Percentiles rank a stretch among this genome's conserved stretches.
phyloP scores from a whole-genome alignment of 257 asterid species.

The Catharanthus roseus region DNA sequence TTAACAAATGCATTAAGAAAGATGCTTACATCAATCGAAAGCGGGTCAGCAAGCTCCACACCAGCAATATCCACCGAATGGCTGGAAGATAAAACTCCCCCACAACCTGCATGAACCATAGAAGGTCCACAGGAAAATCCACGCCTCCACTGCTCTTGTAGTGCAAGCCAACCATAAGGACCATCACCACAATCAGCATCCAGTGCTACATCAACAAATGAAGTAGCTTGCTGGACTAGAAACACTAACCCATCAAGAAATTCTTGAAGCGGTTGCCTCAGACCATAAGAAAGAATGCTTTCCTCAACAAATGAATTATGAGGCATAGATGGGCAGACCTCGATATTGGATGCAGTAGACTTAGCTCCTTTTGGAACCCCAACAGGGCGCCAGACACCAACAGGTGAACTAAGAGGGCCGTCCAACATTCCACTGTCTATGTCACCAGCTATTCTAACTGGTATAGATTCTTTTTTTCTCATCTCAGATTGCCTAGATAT shows the following conservation, averaged over 20 bases:
- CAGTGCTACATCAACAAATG: slow-evolving; percentile 91
- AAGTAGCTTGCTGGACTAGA: slow-evolving; percentile 97
- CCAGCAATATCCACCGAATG: slow-evolving; percentile 98
- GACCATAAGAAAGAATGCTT: slow-evolving; percentile 84
- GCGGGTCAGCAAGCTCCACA: slow-evolving; percentile 93
- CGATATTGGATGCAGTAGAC: slow-evolving; percentile 57
- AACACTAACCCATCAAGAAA: slow-evolving; percentile 91
- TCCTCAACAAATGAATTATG: slow-evolving; percentile 87
- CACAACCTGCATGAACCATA: slow-evolving; percentile 99
- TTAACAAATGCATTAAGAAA: not conserved
- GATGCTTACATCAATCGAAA: slow-evolving; percentile 75
- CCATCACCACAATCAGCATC: slow-evolving; percentile 98
- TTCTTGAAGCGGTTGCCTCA: slow-evolving; percentile 92
- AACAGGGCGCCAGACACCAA: slow-evolving; percentile 98
- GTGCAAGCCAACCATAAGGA: slow-evolving; percentile 93
- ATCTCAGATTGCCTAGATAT: slow-evolving; percentile 59
- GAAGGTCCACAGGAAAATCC: slow-evolving; percentile 98
- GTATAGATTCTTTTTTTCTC: slow-evolving; percentile 79
- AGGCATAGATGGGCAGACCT: slow-evolving; percentile 53
- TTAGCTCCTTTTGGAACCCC: slow-evolving; percentile 67
- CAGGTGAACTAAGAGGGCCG: slow-evolving; percentile 74
- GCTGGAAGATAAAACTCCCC: slow-evolving; percentile 88
- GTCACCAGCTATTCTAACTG: slow-evolving; percentile 93
- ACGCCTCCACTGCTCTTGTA: slow-evolving; percentile 98
- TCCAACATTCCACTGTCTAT: slow-evolving; percentile 74